These are phyloP conservation scores for Stylonectria norvegica DNA, from an alignment of 2,329 filamentous ascomycete species.

Conservation along the genomic window DNA sequence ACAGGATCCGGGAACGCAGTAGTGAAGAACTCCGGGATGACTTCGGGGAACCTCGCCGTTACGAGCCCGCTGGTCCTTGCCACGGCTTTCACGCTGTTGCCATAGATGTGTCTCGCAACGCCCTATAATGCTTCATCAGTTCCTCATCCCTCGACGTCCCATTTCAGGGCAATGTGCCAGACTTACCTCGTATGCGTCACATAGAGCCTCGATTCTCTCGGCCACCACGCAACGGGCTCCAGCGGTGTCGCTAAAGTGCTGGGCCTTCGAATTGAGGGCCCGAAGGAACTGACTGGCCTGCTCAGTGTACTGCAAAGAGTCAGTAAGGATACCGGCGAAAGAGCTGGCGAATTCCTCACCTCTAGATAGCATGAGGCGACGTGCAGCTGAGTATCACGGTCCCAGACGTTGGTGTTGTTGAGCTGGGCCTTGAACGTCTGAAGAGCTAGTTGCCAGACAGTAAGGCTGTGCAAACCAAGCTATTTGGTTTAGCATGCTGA, in stretches of 20 bases:
- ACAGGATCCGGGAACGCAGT: not conserved
- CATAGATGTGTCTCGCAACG: conserved; percentile 6
- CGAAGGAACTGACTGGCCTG: conserved; percentile 4
- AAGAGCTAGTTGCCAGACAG: conserved; percentile 5
- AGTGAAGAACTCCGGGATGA: conserved; percentile 1
- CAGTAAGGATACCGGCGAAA: not conserved
- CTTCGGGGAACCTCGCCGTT: not conserved
- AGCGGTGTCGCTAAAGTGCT: conserved; percentile 3
- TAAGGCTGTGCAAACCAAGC: conserved; percentile 5
- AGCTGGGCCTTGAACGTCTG: conserved; percentile 1
- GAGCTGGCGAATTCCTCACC: not conserved
- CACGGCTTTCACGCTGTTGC: not conserved
- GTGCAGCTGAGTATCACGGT: not conserved
- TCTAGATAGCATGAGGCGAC: conserved; percentile 9
- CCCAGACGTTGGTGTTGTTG: conserved; percentile 1
- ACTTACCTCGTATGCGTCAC: conserved; percentile 4
- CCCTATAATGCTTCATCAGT: not conserved
- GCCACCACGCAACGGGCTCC: conserved; percentile 2
- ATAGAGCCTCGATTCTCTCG: conserved; percentile 7
- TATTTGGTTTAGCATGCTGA: conserved; percentile 1
- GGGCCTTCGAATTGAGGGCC: conserved; percentile 1
- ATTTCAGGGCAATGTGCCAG: not conserved
- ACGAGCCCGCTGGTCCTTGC: not conserved
- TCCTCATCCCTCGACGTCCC: not conserved
- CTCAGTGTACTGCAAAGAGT: conserved; percentile 4